Evolutionary conservation across 108 stramenopile species (phyloP).

Genomic region (Skeletonema menzelii): DNA sequence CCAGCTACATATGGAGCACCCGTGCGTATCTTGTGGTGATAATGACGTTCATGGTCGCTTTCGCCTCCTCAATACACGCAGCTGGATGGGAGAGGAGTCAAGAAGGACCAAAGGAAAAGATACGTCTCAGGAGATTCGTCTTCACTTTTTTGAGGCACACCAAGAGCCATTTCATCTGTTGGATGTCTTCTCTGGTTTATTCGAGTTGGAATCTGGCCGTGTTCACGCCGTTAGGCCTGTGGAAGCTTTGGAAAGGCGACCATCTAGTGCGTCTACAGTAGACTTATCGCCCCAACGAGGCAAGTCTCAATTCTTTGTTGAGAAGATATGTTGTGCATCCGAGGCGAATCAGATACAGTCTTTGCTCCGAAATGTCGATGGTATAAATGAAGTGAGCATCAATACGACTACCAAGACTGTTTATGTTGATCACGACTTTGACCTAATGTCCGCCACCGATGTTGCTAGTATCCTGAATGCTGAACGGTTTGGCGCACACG

Average conservation of each 20-base stretch:
- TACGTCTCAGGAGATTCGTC: conserved; percentile 10
- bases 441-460: conserved; percentile 36
- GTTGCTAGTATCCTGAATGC: conserved; percentile 52
- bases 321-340: conserved; percentile 60
- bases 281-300: conserved; percentile 18
- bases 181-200: conserved; percentile 32
- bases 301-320: conserved; percentile 51
- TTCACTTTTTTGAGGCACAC: conserved; percentile 49
- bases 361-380: conserved; percentile 30
- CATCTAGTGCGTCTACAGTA: not conserved
- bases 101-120: not conserved
- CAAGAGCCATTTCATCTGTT: conserved; percentile 32
- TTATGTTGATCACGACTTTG: conserved; percentile 60
- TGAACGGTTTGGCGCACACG: conserved; percentile 41
- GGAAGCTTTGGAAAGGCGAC: conserved; percentile 8
- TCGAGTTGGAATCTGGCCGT: conserved; percentile 42
- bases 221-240: conserved; percentile 25
- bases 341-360: conserved; percentile 53
- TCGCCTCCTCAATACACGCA: conserved; percentile 27
- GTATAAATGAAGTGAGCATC: conserved; percentile 47
- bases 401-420: conserved; percentile 56
- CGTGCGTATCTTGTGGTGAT: conserved; percentile 43
- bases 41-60: conserved; percentile 56
- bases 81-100: conserved; percentile 28
- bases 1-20: conserved; percentile 54